Base-by-base conservation (phyloP, 768 basidiomycete genomes). In the Serendipita indica region DNA sequence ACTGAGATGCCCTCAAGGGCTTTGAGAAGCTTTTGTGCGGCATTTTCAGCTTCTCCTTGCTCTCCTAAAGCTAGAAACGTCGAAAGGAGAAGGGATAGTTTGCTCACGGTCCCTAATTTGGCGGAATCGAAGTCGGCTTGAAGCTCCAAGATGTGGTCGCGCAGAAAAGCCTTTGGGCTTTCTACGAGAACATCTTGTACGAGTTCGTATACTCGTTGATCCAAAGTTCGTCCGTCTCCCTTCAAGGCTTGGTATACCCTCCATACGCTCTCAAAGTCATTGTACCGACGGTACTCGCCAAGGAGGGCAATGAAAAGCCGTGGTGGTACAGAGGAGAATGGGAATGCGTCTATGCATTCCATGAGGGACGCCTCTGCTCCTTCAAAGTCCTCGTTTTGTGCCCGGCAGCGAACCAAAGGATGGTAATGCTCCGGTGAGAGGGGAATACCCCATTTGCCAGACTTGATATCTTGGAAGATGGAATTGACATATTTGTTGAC, bases 181-280 rank as follows among this genome's bases (percentile, higher is more conserved):
- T 28, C 32, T 16, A 54, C 32, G 49, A 54, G 7, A 7, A 30
- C 49, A 33, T 54, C 49, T 27, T 54, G 49, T 4, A 54, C 49
- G n/a, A 54, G 49, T 4, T 54, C 49, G 32, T 54, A 54, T 54
- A 54, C 49, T 13, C 49, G 49, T 28, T 28, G 7, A 28, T 54
- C 49, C n/a, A 54, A 28, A 10, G 32, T 28, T 16, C 25, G 20
- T 4, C 49, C n/a, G 20, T 10, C n/a, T 4, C 10, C 49, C 25
- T 54, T 54, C 16, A 54, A 28, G 3, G 49, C 32, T 33, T 18
- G 20, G 32, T 54, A 54, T n/a, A 54, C 49, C n/a, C 49, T 4
- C 49, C 49, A 54, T 7, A 54, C 22, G 22, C 49, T 54, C 32
- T 54, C 49, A 18, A 25, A 27, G 25, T 54, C 49, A 27, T 54